phyloP scores from a whole-genome alignment of 495 filamentous ascomycete species.

The Trichoderma orchidacearum region DNA sequence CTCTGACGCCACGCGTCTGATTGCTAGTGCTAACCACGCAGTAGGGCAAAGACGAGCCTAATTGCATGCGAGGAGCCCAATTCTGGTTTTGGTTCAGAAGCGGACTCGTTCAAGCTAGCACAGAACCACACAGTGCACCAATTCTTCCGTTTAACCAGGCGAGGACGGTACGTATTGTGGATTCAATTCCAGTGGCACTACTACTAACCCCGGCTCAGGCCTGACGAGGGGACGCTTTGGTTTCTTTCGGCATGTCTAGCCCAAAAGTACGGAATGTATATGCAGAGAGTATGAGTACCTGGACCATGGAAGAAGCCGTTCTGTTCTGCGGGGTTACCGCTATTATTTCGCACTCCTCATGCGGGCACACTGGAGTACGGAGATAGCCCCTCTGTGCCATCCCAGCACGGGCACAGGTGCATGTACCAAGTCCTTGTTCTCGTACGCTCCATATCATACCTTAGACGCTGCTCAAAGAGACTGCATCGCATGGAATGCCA shows the following conservation, averaged over 20 bases:
- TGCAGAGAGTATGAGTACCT: not conserved
- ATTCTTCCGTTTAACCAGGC: not conserved
- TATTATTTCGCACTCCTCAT: not conserved
- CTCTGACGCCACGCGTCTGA: conserved; percentile 3
- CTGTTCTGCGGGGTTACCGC: not conserved
- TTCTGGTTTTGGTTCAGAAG: not conserved
- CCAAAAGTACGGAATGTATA: not conserved
- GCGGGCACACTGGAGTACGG: not conserved
- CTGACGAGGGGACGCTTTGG: not conserved
- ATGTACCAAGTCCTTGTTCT: not conserved
- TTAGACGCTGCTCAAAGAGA: too few relatives aligned
- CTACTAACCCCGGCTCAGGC: not conserved
- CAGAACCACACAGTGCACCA: not conserved
- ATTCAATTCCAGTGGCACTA: not conserved
- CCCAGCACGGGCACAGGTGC: not conserved
- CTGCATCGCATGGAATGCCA: too few relatives aligned
- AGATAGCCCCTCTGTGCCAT: not conserved
- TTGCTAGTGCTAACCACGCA: not conserved
- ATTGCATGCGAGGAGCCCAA: not conserved
- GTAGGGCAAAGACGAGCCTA: not conserved
- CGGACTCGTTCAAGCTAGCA: not conserved
- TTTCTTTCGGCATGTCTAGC: not conserved
- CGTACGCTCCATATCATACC: too few relatives aligned
- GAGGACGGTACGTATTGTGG: not conserved
- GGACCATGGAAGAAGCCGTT: not conserved